A percentile compares a stretch with the other conserved stretches of the same genome.
Evolutionary conservation across 1,284 basidiomycete genomes (phyloP).

Genomic region (Boletus sp.): DNA sequence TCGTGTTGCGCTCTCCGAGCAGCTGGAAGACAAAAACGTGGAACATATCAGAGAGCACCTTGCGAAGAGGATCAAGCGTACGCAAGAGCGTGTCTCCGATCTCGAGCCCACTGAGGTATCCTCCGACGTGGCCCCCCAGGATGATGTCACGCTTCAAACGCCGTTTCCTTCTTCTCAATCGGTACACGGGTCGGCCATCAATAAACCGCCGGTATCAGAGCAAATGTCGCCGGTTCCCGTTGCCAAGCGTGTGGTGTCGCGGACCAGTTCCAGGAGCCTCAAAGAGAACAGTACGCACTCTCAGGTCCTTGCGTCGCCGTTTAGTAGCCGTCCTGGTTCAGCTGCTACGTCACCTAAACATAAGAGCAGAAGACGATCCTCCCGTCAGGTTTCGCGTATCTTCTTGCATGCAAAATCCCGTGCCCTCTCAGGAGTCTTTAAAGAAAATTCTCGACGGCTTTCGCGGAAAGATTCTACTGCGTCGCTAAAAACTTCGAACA

Average conservation of each 20-base stretch:
- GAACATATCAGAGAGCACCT: conserved; percentile 16
- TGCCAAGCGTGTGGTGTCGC: conserved; percentile 42
- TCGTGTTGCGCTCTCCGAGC: conserved; percentile 26
- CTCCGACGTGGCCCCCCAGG: not conserved
- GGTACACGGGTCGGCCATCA: conserved; percentile 4
- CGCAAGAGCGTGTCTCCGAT: conserved; percentile 7
- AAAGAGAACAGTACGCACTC: conserved; percentile 41
- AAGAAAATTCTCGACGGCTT: conserved; percentile 17
- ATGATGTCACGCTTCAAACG: conserved; percentile 18
- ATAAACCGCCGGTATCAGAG: conserved; percentile 21
- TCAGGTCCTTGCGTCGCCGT: conserved; percentile 33
- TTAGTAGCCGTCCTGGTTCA: conserved; percentile 42
- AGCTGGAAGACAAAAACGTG: conserved; percentile 20
- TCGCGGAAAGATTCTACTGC: conserved; percentile 19
- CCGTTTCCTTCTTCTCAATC: conserved; percentile 18
- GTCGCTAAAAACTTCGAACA: conserved; percentile 18
- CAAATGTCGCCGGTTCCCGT: conserved; percentile 42
- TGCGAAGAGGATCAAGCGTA: conserved; percentile 24
- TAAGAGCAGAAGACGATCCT: conserved; percentile 4
- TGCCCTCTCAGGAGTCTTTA: conserved; percentile 19
- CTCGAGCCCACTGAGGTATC: not conserved
- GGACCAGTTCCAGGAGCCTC: conserved; percentile 42
- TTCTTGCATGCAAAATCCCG: conserved; percentile 24
- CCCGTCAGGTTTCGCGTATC: conserved; percentile 10
- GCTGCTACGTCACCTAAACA: conserved; percentile 39